Evolutionary conservation across 345 rosid species (phyloP).

Genomic region (Arabidopsis suecica): DNA sequence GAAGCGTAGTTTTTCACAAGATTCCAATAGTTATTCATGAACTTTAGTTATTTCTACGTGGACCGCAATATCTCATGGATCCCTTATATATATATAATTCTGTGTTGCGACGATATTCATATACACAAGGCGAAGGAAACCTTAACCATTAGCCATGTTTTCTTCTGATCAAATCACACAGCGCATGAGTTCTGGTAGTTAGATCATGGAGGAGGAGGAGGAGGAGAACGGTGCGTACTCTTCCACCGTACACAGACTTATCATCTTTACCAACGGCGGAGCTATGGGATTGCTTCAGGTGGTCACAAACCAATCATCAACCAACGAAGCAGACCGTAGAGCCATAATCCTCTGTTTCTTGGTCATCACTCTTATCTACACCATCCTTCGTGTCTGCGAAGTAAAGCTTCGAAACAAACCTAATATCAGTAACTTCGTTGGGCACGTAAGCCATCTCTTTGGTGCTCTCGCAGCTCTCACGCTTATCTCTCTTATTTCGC

Average conservation of each 20-base stretch:
- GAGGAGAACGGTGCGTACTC: background rate
- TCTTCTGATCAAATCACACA: background rate
- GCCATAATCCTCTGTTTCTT: conserved; percentile 14
- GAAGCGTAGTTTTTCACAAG: background rate
- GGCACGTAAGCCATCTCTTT: conserved; percentile 23
- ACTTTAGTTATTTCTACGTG: background rate
- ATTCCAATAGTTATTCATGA: background rate
- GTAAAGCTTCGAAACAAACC: conserved; percentile 7
- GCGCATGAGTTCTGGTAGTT: background rate
- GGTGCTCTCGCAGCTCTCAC: conserved; percentile 28
- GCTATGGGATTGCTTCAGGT: conserved; percentile 23
- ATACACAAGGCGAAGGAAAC: background rate
- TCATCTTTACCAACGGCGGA: background rate
- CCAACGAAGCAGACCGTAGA: conserved; percentile 1
- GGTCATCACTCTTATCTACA: conserved; percentile 1
- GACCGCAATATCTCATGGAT: background rate
- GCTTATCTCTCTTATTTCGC: conserved; percentile 4
- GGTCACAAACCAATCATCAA: conserved; percentile 1
- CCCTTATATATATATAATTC: background rate
- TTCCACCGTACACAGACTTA: conserved; percentile 16
- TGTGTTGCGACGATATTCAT: background rate
- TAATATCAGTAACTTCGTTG: background rate
- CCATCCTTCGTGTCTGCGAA: conserved; percentile 3
- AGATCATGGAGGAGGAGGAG: background rate
- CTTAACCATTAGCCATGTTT: background rate